A percentile compares a stretch with the other conserved stretches of the same genome.
Conservation (phyloP, 2,329 filamentous ascomycete species). For the Fusarium keratoplasticum region DNA sequence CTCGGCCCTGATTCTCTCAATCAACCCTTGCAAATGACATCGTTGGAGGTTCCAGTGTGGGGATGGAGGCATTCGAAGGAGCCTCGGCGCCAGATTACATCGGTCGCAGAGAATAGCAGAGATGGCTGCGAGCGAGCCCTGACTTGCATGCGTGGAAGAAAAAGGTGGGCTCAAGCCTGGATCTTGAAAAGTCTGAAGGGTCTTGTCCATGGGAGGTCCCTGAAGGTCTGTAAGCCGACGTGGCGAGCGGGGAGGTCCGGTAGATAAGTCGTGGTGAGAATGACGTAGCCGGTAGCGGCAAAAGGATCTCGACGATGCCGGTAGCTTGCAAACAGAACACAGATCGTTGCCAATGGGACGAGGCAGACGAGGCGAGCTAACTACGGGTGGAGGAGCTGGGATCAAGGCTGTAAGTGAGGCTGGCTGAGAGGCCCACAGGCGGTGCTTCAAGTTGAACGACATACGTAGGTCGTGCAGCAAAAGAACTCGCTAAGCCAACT, state of each 20-base stretch:
- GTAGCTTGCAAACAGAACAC: conserved; percentile 4
- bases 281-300: conserved; percentile 34
- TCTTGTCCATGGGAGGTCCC: conserved; percentile 40
- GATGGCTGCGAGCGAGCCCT: conserved; percentile 19
- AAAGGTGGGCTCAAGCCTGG: conserved; percentile 26
- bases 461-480: conserved; percentile 28
- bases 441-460: conserved; percentile 12
- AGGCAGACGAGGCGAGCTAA: conserved; percentile 21
- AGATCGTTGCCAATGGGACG: conserved; percentile 39
- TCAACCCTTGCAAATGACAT: conserved; percentile 43
- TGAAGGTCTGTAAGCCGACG: conserved; percentile 35
- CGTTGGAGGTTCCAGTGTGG: conserved; percentile 30
- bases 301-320: conserved; percentile 38
- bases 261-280: conserved; percentile 27
- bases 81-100: conserved; percentile 16
- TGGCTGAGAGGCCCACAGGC: conserved; percentile 34
- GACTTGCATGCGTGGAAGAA: conserved; percentile 22
- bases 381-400: conserved; percentile 25
- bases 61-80: conserved; percentile 28
- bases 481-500: not conserved
- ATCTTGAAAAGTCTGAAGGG: conserved; percentile 29
- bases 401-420: conserved; percentile 45
- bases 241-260: conserved; percentile 32
- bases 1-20: conserved; percentile 35
- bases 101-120: conserved; percentile 11